phyloP scores from a whole-genome alignment of 208 protist genomes.

The Leishmania aethiopica region DNA sequence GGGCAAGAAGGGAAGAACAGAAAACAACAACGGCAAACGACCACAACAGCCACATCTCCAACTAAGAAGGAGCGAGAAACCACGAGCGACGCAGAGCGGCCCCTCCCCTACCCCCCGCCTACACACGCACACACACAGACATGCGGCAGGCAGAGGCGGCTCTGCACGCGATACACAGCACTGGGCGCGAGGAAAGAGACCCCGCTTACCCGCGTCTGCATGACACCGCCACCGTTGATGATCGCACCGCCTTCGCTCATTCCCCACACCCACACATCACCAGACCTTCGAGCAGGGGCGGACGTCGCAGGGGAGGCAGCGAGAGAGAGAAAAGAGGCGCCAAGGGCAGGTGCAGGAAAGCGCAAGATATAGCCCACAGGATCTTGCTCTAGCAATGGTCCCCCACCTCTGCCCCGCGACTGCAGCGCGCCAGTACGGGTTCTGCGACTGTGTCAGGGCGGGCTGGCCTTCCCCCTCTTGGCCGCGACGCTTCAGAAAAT shows the following conservation, averaged over 20 bases:
- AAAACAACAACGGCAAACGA: too few species aligned
- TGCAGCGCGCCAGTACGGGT: background rate
- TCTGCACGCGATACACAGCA: too few species aligned
- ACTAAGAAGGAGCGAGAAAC: too few species aligned
- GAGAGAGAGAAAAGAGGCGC: background rate
- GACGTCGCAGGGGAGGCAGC: background rate
- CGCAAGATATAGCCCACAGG: background rate
- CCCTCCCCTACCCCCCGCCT: too few species aligned
- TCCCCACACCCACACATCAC: background rate
- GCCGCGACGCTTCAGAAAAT: too few species aligned
- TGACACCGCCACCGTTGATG: background rate
- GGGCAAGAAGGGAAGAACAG: too few species aligned
- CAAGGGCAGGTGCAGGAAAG: background rate
- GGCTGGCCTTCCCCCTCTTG: background rate
- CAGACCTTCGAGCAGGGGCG: background rate
- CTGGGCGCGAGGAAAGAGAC: background rate
- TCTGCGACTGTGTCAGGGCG: background rate
- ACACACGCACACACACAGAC: too few species aligned
- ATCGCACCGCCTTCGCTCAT: background rate
- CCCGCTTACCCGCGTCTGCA: background rate
- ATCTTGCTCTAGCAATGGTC: background rate
- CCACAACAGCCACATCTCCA: too few species aligned
- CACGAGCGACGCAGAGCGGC: too few species aligned
- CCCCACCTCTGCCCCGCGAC: too few species aligned
- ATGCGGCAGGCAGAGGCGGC: too few species aligned